Evolutionary conservation across 2,329 filamentous ascomycete genomes (phyloP).

Genomic region (Paraconiothyrium sp.): DNA sequence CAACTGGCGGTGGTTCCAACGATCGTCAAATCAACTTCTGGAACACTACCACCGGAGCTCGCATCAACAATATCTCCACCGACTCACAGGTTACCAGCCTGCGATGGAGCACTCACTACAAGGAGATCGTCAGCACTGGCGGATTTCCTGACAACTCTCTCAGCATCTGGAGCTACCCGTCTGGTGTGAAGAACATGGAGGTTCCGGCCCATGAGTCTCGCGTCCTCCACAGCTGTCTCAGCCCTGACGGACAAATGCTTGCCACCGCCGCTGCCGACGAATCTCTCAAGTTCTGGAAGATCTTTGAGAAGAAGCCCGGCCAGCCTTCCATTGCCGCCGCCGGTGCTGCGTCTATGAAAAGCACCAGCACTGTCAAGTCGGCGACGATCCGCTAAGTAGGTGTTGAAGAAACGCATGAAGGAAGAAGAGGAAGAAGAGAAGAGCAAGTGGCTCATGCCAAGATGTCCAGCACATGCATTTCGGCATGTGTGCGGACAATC

Average conservation of each 20-base stretch:
- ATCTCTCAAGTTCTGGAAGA: constrained; percentile 99
- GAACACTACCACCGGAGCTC: constrained; percentile 97
- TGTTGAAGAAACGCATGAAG: constrained; percentile 5
- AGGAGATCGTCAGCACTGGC: constrained; percentile 96
- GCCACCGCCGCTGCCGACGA: constrained; percentile 96
- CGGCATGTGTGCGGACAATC: constrained; percentile 24
- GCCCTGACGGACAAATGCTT: constrained; percentile 97
- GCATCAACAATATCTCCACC: constrained; percentile 99
- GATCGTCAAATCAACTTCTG: constrained; percentile 99
- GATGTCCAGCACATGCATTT: constrained; percentile 20
- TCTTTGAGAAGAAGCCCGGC: constrained; percentile 98
- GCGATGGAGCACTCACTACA: constrained; percentile 95
- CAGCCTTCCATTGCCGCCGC: constrained; percentile 70
- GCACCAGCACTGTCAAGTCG: constrained; percentile 83
- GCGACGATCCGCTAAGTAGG: constrained; percentile 71
- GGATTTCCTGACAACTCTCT: constrained; percentile 99
- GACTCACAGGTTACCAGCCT: constrained; percentile 97
- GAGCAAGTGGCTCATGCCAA: constrained; percentile 27
- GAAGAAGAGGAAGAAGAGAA: constrained; percentile 1
- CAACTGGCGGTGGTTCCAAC: constrained; percentile 94
- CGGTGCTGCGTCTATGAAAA: constrained; percentile 76
- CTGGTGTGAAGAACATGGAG: constrained; percentile 95
- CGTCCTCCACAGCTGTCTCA: constrained; percentile 95
- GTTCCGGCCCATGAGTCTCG: constrained; percentile 97
- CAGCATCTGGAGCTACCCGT: constrained; percentile 99